Evolutionary conservation across 257 asterid species (phyloP).

Genomic region (Lavandula angustifolia): DNA sequence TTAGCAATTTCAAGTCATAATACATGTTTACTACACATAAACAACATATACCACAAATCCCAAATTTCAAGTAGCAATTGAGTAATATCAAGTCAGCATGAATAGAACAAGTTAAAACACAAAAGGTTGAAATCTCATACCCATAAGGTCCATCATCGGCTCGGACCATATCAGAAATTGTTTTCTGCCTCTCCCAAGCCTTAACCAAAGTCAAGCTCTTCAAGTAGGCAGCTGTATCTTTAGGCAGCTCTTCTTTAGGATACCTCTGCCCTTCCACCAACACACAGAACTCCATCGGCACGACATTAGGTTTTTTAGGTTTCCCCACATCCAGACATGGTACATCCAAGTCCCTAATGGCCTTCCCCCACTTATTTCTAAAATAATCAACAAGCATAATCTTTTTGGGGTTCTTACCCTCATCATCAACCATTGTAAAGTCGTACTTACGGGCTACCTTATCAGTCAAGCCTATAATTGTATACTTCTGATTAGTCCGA

Average conservation of each 20-base stretch:
- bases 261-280: slow-evolving; percentile 67
- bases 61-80: too few relatives aligned
- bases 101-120: too few relatives aligned
- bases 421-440: slow-evolving; percentile 41
- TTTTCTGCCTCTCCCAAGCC: slow-evolving; percentile 43
- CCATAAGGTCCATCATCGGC: slow-evolving; percentile 67
- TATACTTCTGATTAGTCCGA: slow-evolving; percentile 48
- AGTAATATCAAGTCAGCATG: too few relatives aligned
- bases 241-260: slow-evolving; percentile 52
- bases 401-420: slow-evolving; percentile 26
- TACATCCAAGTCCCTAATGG: slow-evolving; percentile 39
- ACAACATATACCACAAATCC: too few relatives aligned
- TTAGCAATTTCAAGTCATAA: too few relatives aligned
- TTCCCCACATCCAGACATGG: slow-evolving; percentile 67
- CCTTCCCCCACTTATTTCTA: slow-evolving; percentile 47
- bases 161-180: slow-evolving; percentile 50
- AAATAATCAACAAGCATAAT: slow-evolving; percentile 47
- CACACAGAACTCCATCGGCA: slow-evolving; percentile 67
- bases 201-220: slow-evolving; percentile 46
- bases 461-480: slow-evolving; percentile 36
- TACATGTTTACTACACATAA: too few relatives aligned
- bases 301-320: slow-evolving; percentile 33
- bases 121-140: slow-evolving; percentile 38
- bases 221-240: slow-evolving; percentile 35
- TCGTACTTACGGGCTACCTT: slow-evolving; percentile 29